Evolutionary conservation across 2,329 filamentous ascomycete species (phyloP), one percentile per base, ranked within the genome.

Genomic region (Didymella exigua): DNA sequence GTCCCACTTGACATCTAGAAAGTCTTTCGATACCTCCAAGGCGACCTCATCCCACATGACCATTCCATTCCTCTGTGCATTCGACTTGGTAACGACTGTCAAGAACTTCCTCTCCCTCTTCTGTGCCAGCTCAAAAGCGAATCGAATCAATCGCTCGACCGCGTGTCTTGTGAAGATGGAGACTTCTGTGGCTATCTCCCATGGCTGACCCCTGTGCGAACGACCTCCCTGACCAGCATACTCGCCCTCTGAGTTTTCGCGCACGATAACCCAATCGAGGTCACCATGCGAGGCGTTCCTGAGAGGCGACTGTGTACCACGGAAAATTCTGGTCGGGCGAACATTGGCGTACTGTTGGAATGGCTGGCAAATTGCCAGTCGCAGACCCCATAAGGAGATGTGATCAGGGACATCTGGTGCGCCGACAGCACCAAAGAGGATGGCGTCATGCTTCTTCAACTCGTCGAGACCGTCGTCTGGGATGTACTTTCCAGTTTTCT

Each of bases 401-500:
- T 85, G 82, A 56, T 85, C 82, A 3, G 81, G 81, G 0, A 84
- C 80, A 62, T 82, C 80, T 78, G 18, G 85, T 40, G 83, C 84
- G 11, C 87, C 87, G 5, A 89, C 87, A 6, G 87, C 86, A 13
- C 87, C 87, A 58, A 89, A 89, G 38, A 88, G 81, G 49, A 89
- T 87, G 2, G 87, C 86, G 66, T 89, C 84, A 60, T 87, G 86
- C 49, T 77, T 78, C 59, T 78, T 78, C 19, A 89, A 75, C 6
- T 77, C 77, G 8, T 86, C 81, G 1, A 87, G 75, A 1, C 84
- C 85, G 27, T 81, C 84, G 19, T 84, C 81, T 0, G 85, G 84
- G 8, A 88, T 86, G 65, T 88, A 89, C 60, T 83, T 81, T 1
- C 87, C 87, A 0, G 82, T 86, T 67, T 82, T 81, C 69, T 87